Evolutionary conservation across 306 rosid genomes (phyloP).

Genomic region (Quercus mongolica): DNA sequence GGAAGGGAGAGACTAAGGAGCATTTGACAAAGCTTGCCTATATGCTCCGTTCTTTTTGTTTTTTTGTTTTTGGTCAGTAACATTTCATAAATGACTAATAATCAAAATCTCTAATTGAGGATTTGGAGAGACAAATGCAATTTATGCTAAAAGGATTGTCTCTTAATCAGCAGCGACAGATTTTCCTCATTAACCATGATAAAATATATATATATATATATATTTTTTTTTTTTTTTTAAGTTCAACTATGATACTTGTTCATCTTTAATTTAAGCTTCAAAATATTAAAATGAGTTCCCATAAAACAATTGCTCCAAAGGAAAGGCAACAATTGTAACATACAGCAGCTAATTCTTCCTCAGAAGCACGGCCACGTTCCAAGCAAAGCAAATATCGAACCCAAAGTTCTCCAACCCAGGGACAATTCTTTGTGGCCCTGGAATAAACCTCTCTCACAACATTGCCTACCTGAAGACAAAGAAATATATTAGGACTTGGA

Average conservation of each 20-base stretch:
- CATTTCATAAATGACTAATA: background rate
- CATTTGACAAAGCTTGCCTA: background rate
- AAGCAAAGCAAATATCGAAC: conserved; percentile 65
- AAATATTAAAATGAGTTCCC: conserved; percentile 18
- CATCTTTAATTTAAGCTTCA: background rate
- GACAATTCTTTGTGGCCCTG: conserved; percentile 85
- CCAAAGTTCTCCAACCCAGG: conserved; percentile 94
- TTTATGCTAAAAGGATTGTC: background rate
- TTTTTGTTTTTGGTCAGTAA: background rate
- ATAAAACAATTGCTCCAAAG: conserved; percentile 8
- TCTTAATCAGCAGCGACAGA: conserved; percentile 14
- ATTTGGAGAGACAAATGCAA: conserved; percentile 16
- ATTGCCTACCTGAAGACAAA: conserved; percentile 61
- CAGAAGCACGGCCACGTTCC: conserved; percentile 79
- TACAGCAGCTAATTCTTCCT: conserved; percentile 71
- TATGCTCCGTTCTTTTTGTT: background rate
- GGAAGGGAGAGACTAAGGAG: background rate
- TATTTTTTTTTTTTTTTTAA: too few relatives aligned
- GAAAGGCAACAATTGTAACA: conserved; percentile 27
- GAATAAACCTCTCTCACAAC: conserved; percentile 57
- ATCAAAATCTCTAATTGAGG: background rate
- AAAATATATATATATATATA: too few relatives aligned
- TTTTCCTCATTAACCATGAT: background rate
- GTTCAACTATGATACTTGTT: background rate
- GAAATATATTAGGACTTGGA: conserved; percentile 1